A percentile compares a stretch with the other conserved stretches of the same genome.
Evolutionary conservation across 768 basidiomycete genomes (phyloP).

Genomic region (Ramaria sp.): DNA sequence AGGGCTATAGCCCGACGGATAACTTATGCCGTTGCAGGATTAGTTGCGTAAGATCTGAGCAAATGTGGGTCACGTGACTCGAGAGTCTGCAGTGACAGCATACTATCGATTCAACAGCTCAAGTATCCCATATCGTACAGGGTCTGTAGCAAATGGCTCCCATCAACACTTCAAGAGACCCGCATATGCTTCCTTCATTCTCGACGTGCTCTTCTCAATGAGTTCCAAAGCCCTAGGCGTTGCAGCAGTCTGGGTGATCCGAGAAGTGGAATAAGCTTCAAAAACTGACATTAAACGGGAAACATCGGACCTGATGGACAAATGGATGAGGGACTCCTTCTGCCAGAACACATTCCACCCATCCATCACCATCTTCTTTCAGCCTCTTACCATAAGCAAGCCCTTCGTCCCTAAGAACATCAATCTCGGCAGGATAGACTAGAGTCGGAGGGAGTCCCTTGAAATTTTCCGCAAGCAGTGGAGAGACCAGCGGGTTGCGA

Average conservation of each 20-base stretch:
- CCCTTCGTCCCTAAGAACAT: constrained; percentile 7
- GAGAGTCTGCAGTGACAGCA: too few relatives aligned
- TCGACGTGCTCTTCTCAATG: constrained; percentile 1
- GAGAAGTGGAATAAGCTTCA: background rate
- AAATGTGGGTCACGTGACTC: too few relatives aligned
- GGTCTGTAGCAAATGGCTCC: background rate
- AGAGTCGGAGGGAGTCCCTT: constrained; percentile 5
- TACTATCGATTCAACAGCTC: background rate
- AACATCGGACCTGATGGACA: constrained; percentile 1
- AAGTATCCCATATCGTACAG: background rate
- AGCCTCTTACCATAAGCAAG: constrained; percentile 4
- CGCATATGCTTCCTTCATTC: constrained; percentile 8
- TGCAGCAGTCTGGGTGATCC: constrained; percentile 2
- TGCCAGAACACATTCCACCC: constrained; percentile 8
- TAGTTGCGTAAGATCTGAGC: too few relatives aligned
- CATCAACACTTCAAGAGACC: background rate
- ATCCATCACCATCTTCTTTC: constrained; percentile 7
- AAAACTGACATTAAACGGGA: background rate
- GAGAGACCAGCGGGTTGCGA: constrained; percentile 1
- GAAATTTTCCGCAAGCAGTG: constrained; percentile 4
- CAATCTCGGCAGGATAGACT: constrained; percentile 7
- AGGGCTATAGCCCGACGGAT: too few relatives aligned
- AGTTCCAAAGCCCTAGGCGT: constrained; percentile 2
- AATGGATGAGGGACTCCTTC: constrained; percentile 9
- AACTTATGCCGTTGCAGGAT: too few relatives aligned